Conservation (phyloP, 2,329 filamentous ascomycete genomes). For the Phyllachora maydis region DNA sequence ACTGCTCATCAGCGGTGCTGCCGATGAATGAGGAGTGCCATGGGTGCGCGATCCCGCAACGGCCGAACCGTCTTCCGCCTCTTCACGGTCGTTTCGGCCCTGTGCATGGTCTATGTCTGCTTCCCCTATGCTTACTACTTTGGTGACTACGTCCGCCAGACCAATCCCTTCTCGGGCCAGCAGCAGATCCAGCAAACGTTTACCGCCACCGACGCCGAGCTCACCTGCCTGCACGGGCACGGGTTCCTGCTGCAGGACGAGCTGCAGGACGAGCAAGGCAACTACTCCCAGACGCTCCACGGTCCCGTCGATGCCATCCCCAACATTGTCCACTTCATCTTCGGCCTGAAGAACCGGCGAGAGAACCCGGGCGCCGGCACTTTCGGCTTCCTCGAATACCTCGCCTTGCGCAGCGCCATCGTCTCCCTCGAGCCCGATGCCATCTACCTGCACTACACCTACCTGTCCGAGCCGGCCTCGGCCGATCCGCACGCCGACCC, state of each 20-base stretch:
- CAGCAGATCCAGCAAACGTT: conserved; percentile 12
- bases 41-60: no score
- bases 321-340: conserved; percentile 17
- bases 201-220: conserved; percentile 10
- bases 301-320: conserved; percentile 15
- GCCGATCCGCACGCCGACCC: conserved; percentile 11
- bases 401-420: conserved; percentile 15
- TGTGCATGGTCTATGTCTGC: conserved; percentile 7
- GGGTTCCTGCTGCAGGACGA: conserved; percentile 3
- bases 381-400: conserved; percentile 16
- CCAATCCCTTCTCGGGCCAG: conserved; percentile 13
- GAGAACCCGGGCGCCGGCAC: conserved; percentile 10
- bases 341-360: conserved; percentile 13
- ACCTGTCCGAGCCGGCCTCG: conserved; percentile 13
- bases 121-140: conserved; percentile 7
- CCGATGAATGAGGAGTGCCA: no score
- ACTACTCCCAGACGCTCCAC: no score
- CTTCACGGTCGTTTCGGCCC: conserved; percentile 5
- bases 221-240: conserved; percentile 12
- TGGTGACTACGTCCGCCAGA: conserved; percentile 12
- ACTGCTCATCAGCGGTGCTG: no score
- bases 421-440: conserved; percentile 14
- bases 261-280: conserved; percentile 2
- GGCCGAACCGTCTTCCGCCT: conserved; percentile 3
- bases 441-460: conserved; percentile 16